Evolutionary conservation across 805 yeast species (phyloP).

Genomic region (Starmerella lactis-condensi): DNA sequence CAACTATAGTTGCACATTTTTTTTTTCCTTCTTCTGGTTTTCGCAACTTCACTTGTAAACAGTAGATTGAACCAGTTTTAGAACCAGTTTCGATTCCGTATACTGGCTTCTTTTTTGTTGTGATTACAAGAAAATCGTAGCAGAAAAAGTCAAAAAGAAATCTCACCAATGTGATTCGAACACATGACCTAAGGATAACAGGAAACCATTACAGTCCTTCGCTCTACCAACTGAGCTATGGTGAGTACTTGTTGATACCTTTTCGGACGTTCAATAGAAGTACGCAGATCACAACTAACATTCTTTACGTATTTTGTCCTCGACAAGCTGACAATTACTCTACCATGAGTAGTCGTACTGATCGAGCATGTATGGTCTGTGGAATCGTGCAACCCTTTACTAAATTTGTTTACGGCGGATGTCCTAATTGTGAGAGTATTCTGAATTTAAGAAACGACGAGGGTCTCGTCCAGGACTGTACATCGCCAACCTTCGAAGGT

Average conservation of each 20-base stretch:
- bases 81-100: too few relatives aligned
- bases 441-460: conserved; percentile 66
- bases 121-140: too few relatives aligned
- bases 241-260: too few relatives aligned
- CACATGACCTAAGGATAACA: conserved; percentile 17
- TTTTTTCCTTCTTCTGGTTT: conserved; percentile 2
- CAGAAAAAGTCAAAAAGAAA: too few relatives aligned
- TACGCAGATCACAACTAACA: too few relatives aligned
- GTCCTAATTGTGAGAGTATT: conserved; percentile 90
- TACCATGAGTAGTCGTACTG: conserved; percentile 23
- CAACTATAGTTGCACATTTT: too few relatives aligned
- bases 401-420: conserved; percentile 66
- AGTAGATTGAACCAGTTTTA: too few relatives aligned
- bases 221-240: conserved; percentile 21
- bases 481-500: conserved; percentile 92
- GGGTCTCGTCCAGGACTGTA: conserved; percentile 69
- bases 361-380: conserved; percentile 94
- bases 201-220: conserved; percentile 17
- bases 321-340: too few relatives aligned
- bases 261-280: too few relatives aligned
- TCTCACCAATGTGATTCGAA: conserved; percentile 13
- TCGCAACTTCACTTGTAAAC: too few relatives aligned
- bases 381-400: conserved; percentile 69
- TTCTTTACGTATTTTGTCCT: too few relatives aligned
- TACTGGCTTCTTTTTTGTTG: too few relatives aligned